A percentile compares a stretch with the other conserved stretches of the same genome.
phyloP scores from a whole-genome alignment of 2,329 filamentous ascomycete species.

The Diaporthe vexans region DNA sequence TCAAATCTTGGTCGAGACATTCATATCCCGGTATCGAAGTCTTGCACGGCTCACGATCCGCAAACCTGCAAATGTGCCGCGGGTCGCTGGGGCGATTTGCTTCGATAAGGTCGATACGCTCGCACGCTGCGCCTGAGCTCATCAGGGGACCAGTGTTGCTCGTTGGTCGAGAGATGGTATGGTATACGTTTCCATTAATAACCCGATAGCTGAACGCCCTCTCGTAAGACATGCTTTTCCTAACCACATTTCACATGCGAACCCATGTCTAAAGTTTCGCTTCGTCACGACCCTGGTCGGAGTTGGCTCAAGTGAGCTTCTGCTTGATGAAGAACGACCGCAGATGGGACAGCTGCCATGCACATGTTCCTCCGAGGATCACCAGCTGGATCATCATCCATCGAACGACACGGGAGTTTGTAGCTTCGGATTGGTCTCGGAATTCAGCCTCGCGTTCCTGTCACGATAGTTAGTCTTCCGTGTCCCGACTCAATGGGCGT shows the following conservation, averaged over 20 bases:
- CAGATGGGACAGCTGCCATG: conserved; percentile 97
- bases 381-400: conserved; percentile 94
- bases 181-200: conserved; percentile 34
- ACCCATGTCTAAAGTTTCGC: conserved; percentile 31
- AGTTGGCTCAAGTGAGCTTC: conserved; percentile 83
- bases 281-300: conserved; percentile 31
- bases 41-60: neutral
- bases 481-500: neutral
- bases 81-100: neutral
- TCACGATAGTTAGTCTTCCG: conserved; percentile 28
- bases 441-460: conserved; percentile 98
- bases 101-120: neutral
- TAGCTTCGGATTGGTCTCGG: conserved; percentile 95
- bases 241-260: conserved; percentile 8
- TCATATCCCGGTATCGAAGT: neutral
- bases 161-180: neutral
- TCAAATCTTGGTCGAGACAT: neutral
- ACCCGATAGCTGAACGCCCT: conserved; percentile 32
- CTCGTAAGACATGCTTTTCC: conserved; percentile 37
- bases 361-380: conserved; percentile 88
- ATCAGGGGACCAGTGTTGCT: neutral
- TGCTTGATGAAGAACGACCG: conserved; percentile 99
- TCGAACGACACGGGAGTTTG: conserved; percentile 90
- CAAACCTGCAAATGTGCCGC: neutral
- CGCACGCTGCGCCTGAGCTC: neutral